Percentiles rank a stretch among this genome's conserved stretches.
Conservation (phyloP, 495 filamentous ascomycete genomes). For the Sphaerosporella brunnea region DNA sequence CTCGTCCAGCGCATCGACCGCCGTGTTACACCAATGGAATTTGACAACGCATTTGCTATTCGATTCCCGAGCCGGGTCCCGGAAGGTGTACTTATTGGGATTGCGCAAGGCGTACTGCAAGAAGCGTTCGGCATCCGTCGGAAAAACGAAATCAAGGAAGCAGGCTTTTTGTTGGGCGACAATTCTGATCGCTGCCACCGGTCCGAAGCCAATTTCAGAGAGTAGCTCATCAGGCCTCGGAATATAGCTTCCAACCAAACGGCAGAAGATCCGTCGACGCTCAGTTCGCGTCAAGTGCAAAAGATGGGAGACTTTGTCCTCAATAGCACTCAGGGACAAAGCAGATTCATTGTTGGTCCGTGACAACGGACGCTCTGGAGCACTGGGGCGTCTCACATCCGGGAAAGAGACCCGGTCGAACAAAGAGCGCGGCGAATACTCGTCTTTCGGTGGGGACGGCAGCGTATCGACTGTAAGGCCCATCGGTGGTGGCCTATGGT, state of each 20-base stretch:
- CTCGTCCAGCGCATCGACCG: neutral
- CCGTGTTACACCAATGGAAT: neutral
- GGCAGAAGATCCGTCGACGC: neutral
- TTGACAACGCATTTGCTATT: neutral
- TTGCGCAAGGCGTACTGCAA: neutral
- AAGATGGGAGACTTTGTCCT: neutral
- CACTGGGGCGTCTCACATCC: neutral
- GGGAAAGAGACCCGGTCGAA: slow-evolving; percentile 1
- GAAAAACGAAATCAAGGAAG: neutral
- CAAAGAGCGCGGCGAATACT: neutral
- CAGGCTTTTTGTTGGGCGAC: neutral
- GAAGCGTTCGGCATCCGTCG: neutral
- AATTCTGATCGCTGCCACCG: neutral
- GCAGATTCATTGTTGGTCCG: neutral
- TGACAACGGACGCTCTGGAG: neutral
- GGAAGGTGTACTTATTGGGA: neutral
- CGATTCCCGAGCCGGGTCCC: neutral
- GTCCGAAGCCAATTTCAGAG: neutral
- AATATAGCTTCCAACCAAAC: neutral
- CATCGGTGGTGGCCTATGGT: neutral
- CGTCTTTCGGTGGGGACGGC: neutral
- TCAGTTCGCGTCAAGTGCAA: neutral
- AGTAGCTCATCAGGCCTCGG: neutral
- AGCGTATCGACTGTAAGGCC: neutral
- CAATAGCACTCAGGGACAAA: neutral